Percentiles rank a stretch among this genome's conserved stretches.
Conservation (phyloP, 176 grass and related monocot genomes). For the Tillandsia leiboldiana region DNA sequence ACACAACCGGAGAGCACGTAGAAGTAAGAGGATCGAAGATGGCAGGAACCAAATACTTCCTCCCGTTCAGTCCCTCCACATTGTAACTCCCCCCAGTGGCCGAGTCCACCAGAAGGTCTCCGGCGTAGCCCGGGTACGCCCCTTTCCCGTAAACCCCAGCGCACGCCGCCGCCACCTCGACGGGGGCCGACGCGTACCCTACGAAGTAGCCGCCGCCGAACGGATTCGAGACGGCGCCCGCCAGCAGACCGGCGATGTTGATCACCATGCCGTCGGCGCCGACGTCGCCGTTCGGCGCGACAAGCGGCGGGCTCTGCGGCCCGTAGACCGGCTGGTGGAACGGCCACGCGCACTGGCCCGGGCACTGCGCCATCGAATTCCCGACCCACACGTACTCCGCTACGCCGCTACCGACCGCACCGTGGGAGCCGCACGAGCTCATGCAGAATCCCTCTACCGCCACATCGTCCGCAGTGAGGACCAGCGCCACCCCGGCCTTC, state of each 20-base stretch:
- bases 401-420: constrained; percentile 7
- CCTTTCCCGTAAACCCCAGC: constrained; percentile 34
- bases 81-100: constrained; percentile 45
- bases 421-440: constrained; percentile 37
- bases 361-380: constrained; percentile 34
- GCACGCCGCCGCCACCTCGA: constrained; percentile 50
- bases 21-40: constrained; percentile 30
- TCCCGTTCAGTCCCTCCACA: constrained; percentile 27
- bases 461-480: constrained; percentile 54
- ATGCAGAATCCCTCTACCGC: constrained; percentile 49
- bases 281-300: constrained; percentile 31
- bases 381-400: constrained; percentile 44
- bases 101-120: constrained; percentile 20
- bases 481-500: constrained; percentile 29
- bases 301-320: constrained; percentile 24
- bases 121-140: constrained; percentile 44
- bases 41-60: constrained; percentile 49
- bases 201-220: constrained; percentile 56
- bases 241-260: constrained; percentile 35
- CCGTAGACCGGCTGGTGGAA: constrained; percentile 34
- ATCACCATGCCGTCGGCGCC: constrained; percentile 42
- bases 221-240: constrained; percentile 37
- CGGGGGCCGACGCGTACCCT: constrained; percentile 21
- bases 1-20: constrained; percentile 31
- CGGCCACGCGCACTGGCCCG: constrained; percentile 60